Evolutionary conservation across 2,329 filamentous ascomycete genomes (phyloP).

Genomic region (Colletotrichum aenigma): DNA sequence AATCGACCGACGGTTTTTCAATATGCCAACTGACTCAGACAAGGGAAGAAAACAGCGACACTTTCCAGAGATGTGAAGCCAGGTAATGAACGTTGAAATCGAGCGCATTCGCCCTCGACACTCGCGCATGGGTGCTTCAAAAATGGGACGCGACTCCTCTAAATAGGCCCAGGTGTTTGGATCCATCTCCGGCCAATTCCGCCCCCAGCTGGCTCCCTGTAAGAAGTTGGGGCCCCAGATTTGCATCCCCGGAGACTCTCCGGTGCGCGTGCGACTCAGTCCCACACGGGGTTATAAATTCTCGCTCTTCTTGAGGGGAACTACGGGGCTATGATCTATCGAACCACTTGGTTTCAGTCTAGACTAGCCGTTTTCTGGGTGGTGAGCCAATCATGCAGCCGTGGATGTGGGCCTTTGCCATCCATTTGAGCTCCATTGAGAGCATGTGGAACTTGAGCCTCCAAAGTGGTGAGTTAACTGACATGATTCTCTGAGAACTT

Average conservation of each 20-base stretch:
- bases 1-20: too few species aligned
- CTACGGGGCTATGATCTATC: not conserved
- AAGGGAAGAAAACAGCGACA: not conserved
- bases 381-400: not conserved
- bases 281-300: constrained; percentile 5
- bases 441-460: not conserved
- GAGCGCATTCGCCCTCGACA: not conserved
- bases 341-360: not conserved
- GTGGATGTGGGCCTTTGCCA: not conserved
- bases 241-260: not conserved
- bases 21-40: not conserved
- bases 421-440: not conserved
- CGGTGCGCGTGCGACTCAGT: not conserved
- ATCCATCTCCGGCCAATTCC: not conserved
- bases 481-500: not conserved
- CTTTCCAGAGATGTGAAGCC: not conserved
- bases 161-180: not conserved
- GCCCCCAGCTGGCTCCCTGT: not conserved
- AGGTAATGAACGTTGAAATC: not conserved
- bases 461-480: not conserved
- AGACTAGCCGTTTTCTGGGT: not conserved
- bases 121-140: not conserved
- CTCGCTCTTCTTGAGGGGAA: not conserved
- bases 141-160: not conserved
- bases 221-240: not conserved